Base-by-base conservation (phyloP, 2,329 filamentous ascomycete species). In the Ophiostoma fasciatum region DNA sequence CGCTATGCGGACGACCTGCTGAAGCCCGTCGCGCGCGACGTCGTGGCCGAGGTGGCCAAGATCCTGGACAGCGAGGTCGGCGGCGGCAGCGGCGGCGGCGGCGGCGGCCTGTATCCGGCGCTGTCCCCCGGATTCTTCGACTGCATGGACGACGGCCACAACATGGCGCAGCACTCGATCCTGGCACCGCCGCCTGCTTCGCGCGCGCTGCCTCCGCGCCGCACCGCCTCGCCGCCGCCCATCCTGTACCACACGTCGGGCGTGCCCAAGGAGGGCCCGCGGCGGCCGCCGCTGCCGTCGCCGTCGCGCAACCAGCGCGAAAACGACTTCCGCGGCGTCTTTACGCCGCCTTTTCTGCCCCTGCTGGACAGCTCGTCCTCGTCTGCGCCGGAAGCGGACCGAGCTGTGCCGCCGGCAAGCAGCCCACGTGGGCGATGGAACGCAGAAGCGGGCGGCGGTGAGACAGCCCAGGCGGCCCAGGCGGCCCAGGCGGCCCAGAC, bases 321-420 rank as follows among this genome's bases (percentile, higher is more conserved):
- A 45, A 57, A 59, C 48, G 71, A 76, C 45, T 67, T 78, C 44
- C 64, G 66, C 43, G 73, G 73, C 42, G 55, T 78, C 40, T 78
- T 78, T 49, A 76, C 67, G 25, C 74, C 73, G 20, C 66, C 58
- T 42, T 78, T 70, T 48, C 62, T 79, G 37, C 72, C 73, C 30
- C 58, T 78, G 37, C 63, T 78, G 37, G 73, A 75, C 45, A 60
- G 60, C 42, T 46, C 33, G n/a, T 37, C 42, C n/a, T n/a, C n/a
- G n/a, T n/a, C n/a, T n/a, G n/a, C n/a, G n/a, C n/a, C n/a, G n/a
- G n/a, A n/a, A n/a, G n/a, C 11, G 11, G 11, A 13, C 23, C 11
- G 4, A 5, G n/a, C 23, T 13, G 7, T 13, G 11, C 5, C 23
- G 11, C n/a, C 23, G 11, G 23, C 23, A 26, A 26, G 9, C 42